phyloP scores from a whole-genome alignment of 768 basidiomycete genomes.

The Lactifluus pinguis region DNA sequence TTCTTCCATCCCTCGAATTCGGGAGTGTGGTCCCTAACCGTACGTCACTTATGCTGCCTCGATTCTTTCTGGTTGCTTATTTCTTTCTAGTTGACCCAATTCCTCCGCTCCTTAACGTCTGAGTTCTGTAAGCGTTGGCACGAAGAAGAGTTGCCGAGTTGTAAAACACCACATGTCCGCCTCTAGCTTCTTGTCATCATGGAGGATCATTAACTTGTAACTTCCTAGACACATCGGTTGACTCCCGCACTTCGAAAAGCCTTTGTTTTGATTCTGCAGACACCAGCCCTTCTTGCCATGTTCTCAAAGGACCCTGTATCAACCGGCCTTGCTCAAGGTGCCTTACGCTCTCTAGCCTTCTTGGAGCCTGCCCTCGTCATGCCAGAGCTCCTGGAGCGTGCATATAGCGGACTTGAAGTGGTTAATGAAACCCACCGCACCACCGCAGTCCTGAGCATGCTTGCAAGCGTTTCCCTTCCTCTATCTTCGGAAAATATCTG shows the following conservation, averaged over 20 bases:
- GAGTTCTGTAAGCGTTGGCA: constrained; percentile 76
- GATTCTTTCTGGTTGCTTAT: constrained; percentile 10
- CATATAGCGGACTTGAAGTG: constrained; percentile 84
- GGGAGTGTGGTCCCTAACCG: constrained; percentile 68
- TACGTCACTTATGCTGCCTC: constrained; percentile 26
- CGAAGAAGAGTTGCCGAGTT: constrained; percentile 67
- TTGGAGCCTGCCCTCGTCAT: constrained; percentile 80
- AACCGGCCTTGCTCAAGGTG: constrained; percentile 72
- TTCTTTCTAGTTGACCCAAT: constrained; percentile 46
- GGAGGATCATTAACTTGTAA: background rate
- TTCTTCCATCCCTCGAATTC: constrained; percentile 96
- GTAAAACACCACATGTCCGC: constrained; percentile 70
- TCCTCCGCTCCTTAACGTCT: constrained; percentile 59
- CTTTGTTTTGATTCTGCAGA: constrained; percentile 75
- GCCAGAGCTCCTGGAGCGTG: constrained; percentile 85
- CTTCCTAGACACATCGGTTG: constrained; percentile 55
- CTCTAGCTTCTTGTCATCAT: background rate
- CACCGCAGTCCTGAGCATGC: constrained; percentile 79
- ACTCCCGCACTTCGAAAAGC: constrained; percentile 73
- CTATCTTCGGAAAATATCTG: constrained; percentile 71
- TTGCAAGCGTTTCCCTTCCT: constrained; percentile 68
- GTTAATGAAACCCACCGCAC: constrained; percentile 95
- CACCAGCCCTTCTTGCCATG: constrained; percentile 86
- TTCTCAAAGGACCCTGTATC: constrained; percentile 77
- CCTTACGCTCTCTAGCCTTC: constrained; percentile 67